Percentiles rank a stretch among this genome's conserved stretches.
These are phyloP conservation scores for Strobilomyces echinocephalus DNA, from an alignment of 768 basidiomycete genomes.

Conservation along the genomic window DNA sequence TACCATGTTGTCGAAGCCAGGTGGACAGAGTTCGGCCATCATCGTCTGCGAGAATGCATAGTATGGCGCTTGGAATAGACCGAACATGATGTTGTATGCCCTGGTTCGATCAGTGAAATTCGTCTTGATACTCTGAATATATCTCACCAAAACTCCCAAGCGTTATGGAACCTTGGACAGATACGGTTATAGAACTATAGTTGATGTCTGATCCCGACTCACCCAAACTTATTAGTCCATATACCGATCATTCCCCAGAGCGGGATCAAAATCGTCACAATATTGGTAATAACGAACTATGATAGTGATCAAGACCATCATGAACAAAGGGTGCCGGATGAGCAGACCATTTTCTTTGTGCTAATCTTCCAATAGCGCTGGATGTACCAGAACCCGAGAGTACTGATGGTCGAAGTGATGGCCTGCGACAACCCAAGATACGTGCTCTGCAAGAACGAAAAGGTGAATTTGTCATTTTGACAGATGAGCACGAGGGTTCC, in stretches of 20 bases:
- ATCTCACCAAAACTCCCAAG: conserved; percentile 80
- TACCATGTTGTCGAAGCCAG: conserved; percentile 82
- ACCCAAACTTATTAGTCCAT: conserved; percentile 75
- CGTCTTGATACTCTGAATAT: neutral
- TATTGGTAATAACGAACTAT: conserved; percentile 73
- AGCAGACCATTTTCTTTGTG: conserved; percentile 73
- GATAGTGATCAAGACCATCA: neutral
- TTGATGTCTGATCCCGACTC: conserved; percentile 14
- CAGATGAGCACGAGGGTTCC: conserved; percentile 70
- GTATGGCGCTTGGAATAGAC: conserved; percentile 82
- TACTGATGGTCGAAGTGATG: conserved; percentile 66
- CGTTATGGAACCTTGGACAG: conserved; percentile 61
- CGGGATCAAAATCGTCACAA: conserved; percentile 72
- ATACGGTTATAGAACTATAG: neutral
- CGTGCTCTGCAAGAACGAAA: conserved; percentile 78
- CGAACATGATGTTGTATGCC: conserved; percentile 77
- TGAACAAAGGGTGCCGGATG: no score
- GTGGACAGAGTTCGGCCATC: conserved; percentile 86
- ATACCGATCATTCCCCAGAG: conserved; percentile 86
- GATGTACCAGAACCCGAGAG: conserved; percentile 79
- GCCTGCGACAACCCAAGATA: conserved; percentile 76
- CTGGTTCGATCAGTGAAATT: conserved; percentile 29
- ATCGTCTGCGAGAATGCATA: conserved; percentile 83
- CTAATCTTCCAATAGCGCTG: conserved; percentile 73
- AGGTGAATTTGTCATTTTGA: conserved; percentile 75